Percentiles rank a stretch among this genome's conserved stretches.
Conservation (phyloP, 2,329 filamentous ascomycete genomes). For the Fusarium udum region DNA sequence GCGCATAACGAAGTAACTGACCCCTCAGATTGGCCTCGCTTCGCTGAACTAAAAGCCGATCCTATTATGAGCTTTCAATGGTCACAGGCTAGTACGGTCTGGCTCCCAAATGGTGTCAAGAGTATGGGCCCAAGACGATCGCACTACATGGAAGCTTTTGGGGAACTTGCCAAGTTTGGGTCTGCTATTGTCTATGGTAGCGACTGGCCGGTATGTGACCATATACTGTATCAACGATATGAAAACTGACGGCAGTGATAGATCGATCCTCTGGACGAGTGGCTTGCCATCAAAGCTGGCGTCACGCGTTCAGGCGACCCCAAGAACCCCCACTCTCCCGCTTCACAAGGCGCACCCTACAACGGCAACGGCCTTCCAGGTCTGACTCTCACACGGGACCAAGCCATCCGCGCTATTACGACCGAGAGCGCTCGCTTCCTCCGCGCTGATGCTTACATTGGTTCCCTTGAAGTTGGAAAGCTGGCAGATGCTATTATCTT, state of each 20-base stretch:
- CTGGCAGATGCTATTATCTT: constrained; percentile 33
- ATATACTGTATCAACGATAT: rapidly evolving
- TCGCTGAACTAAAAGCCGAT: constrained; percentile 30
- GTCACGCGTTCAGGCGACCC: constrained; percentile 33
- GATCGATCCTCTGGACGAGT: constrained; percentile 37
- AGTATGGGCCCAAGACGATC: constrained; percentile 22
- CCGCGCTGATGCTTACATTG: constrained; percentile 24
- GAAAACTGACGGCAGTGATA: neutral
- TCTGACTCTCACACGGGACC: constrained; percentile 5
- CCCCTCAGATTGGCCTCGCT: constrained; percentile 30
- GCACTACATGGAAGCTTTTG: constrained; percentile 41
- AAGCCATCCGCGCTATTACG: constrained; percentile 17
- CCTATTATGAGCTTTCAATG: constrained; percentile 35
- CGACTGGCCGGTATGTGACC: constrained; percentile 32
- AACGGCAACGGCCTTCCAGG: constrained; percentile 16
- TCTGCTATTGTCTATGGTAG: constrained; percentile 23
- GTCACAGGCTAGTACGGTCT: constrained; percentile 30
- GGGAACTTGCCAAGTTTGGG: constrained; percentile 16
- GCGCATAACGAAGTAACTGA: constrained; percentile 33
- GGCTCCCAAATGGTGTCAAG: constrained; percentile 19
- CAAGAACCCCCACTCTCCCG: constrained; percentile 31
- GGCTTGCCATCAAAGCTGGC: constrained; percentile 29
- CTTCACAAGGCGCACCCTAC: constrained; percentile 22
- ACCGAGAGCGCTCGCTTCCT: constrained; percentile 25
- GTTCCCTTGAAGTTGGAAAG: constrained; percentile 35